Evolutionary conservation across 768 basidiomycete species (phyloP).

Genomic region (Tulasnella sp.): DNA sequence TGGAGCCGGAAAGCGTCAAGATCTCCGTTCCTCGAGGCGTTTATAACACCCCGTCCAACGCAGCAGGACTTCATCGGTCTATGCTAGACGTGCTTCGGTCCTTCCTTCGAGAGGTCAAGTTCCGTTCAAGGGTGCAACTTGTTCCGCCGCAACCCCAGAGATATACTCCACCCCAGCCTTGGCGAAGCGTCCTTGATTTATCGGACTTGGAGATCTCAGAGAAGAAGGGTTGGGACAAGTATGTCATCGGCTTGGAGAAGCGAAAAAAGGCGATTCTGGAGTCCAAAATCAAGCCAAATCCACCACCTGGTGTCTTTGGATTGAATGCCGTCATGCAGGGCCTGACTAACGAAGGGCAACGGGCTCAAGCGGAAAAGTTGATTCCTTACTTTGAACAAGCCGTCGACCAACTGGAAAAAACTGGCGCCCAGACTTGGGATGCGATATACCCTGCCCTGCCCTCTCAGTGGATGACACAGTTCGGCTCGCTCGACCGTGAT

Average conservation of each 20-base stretch:
- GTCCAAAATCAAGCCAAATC: neutral
- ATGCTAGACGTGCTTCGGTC: conserved; percentile 39
- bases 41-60: neutral
- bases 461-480: neutral
- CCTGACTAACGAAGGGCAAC: neutral
- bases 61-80: conserved; percentile 16
- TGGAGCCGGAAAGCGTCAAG: conserved; percentile 40
- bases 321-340: too few relatives aligned
- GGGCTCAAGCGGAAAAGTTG: conserved; percentile 41
- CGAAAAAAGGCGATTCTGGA: neutral
- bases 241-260: conserved; percentile 24
- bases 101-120: conserved; percentile 33
- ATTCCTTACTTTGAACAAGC: conserved; percentile 46
- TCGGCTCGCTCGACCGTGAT: conserved; percentile 35
- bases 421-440: conserved; percentile 52
- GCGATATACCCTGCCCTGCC: conserved; percentile 48
- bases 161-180: neutral
- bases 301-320: neutral
- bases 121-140: neutral
- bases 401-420: conserved; percentile 44
- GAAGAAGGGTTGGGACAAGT: conserved; percentile 8
- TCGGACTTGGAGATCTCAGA: conserved; percentile 11
- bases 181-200: neutral
- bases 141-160: neutral
- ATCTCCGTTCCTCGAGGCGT: neutral